phyloP scores from a whole-genome alignment of 164 flowering plant genomes.

The grape (Vitis vinifera) region ASM3070453v1 NC_081822.1:12199501-12200000 shows the following conservation, averaged over 20 bases:
- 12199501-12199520: background rate
- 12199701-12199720: too few relatives aligned
- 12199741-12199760: too few relatives aligned
- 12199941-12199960: constrained; percentile 86
- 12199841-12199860: too few relatives aligned
- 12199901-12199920: background rate
- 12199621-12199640: background rate
- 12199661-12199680: background rate
- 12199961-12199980: constrained; percentile 93
- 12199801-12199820: too few relatives aligned
- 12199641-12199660: background rate
- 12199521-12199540: background rate
- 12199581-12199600: background rate
- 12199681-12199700: too few relatives aligned
- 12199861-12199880: background rate
- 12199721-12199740: too few relatives aligned
- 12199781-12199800: too few relatives aligned
- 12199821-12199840: too few relatives aligned
- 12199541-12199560: background rate
- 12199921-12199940: constrained; percentile 78
- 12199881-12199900: background rate
- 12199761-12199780: too few relatives aligned
- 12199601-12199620: background rate
- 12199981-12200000: constrained; percentile 84
- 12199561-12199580: background rate